These are phyloP conservation scores for Ophiosphaerella korrae DNA, from an alignment of 2,329 filamentous ascomycete species.

Conservation along the genomic window DNA sequence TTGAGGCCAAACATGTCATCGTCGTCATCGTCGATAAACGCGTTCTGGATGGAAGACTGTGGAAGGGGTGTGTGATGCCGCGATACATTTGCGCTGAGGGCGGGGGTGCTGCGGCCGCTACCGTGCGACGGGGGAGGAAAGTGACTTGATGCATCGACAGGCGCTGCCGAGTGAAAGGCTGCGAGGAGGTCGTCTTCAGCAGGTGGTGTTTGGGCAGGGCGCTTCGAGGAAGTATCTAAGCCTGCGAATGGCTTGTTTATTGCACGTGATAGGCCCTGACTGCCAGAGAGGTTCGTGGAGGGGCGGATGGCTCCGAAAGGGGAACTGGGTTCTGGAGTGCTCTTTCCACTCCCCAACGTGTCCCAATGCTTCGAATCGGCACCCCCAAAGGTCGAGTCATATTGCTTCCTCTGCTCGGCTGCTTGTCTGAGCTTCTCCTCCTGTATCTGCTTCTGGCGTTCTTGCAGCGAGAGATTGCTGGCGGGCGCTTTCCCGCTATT, in stretches of 20 bases:
- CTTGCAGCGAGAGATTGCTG: slow-evolving; percentile 71
- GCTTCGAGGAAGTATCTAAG: slow-evolving; percentile 37
- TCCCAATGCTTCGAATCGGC: slow-evolving; percentile 75
- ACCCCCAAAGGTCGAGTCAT: slow-evolving; percentile 77
- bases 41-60: slow-evolving; percentile 19
- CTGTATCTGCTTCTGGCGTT: slow-evolving; percentile 71
- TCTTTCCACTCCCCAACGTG: slow-evolving; percentile 64
- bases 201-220: slow-evolving; percentile 31
- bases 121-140: slow-evolving; percentile 55
- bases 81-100: slow-evolving; percentile 30
- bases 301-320: slow-evolving; percentile 28
- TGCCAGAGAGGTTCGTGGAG: slow-evolving; percentile 27
- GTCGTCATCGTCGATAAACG: slow-evolving; percentile 67
- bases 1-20: slow-evolving; percentile 88
- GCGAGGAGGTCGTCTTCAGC: slow-evolving; percentile 65
- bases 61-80: slow-evolving; percentile 36
- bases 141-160: slow-evolving; percentile 64
- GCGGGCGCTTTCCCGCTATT: slow-evolving; percentile 61
- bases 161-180: slow-evolving; percentile 64
- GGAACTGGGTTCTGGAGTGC: slow-evolving; percentile 50
- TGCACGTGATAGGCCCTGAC: slow-evolving; percentile 37
- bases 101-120: slow-evolving; percentile 52
- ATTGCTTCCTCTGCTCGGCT: slow-evolving; percentile 71
- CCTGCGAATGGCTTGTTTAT: slow-evolving; percentile 49
- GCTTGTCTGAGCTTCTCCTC: slow-evolving; percentile 81